Evolutionary conservation across 768 basidiomycete genomes (phyloP), one percentile per base, ranked within the genome.

Genomic region (Pleurotus tuoliensis): DNA sequence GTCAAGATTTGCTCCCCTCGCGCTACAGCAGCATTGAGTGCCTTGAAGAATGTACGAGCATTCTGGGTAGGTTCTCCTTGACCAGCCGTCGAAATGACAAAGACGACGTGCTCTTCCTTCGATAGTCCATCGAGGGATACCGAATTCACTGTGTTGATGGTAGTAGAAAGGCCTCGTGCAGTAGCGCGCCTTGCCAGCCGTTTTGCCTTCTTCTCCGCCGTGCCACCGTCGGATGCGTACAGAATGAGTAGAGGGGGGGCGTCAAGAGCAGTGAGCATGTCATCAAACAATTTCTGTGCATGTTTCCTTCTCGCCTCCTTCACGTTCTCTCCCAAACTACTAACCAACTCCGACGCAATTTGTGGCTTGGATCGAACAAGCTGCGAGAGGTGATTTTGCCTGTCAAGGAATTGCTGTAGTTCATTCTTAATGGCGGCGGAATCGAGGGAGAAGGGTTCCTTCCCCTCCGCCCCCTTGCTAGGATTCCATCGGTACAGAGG

Each of bases 41-140:
- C 79, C 74, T 96, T 98, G 80, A 88, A 88, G 67, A 95, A 84
- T 44, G 84, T 85, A 44, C 97, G 83, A 38, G 90, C 96, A 70
- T 99, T 98, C 76, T 98, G 95, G 13, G 97, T 97, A 43, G 93
- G 87, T 72, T 99, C 97, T 45, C 97, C 97, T 71, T 99, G 97
- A 9, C 97, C 97, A 7, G 97, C 96, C 11, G 87, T 88, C 16
- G 92, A 95, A 5, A 94, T 95, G 59, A 99, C 75, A 68, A 98
- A 89, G 6, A 82, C 82, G 61, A 98, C 90, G 61, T 93, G 74
- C 56, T 80, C 78, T 70, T 94, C 92, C 59, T 87, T 76, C 24
- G 81, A 78, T 41, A 98, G 79, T 56, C 83, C 82, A 57, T 92
- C 86, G 49, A 94, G 70, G 4, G 87, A 77, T 65, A 90, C 77